Base-by-base conservation (phyloP, 1,284 basidiomycete species). In the Boletus hoseneyae region DNA sequence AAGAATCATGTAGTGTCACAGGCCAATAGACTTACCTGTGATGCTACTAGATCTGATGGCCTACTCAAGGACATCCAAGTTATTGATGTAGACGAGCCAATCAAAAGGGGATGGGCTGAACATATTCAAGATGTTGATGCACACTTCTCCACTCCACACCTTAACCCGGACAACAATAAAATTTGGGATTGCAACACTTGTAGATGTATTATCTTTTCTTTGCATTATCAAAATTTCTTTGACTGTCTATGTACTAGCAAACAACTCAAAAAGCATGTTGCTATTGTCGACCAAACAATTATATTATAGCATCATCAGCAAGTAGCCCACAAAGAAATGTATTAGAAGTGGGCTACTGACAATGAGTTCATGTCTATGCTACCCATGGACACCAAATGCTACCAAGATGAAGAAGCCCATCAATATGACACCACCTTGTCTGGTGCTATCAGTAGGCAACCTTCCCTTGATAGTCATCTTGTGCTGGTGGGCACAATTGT, bases 391-490 rank as follows among this genome's bases (percentile, higher is more conserved):
- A 42, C 39, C 15, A 46, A 52, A 38, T 0, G n/a, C 18, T 1
- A 0, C 30, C 2, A 1, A 21, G 39, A 53, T 6, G 13, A 52
- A 33, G 43, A 53, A 42, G n/a, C n/a, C n/a, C n/a, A n/a, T n/a
- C n/a, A n/a, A n/a, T 21, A 30, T 5, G 5, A 15, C 1, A 4
- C 35, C 2, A n/a, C n/a, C n/a, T 21, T 3, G 1, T 45, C n/a
- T 10, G 25, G 8, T 8, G 7, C 25, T 6, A 13, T 52, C 29
- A 42, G 27, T 16, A 2, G 15, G 8, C 51, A 56, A 29, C 35
- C 30, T 9, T 42, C 36, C 8, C 51, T 56, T 1, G 12, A 57
- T 6, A 23, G 2, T 6, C 52, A 57, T n/a, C 45, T 57, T 2
- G 5, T 55, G 9, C 45, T 32, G 0, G 18, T 11, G 5, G 53